Evolutionary conservation across 495 filamentous ascomycete species (phyloP).

Genomic region (Penicillium simplicissimum): DNA sequence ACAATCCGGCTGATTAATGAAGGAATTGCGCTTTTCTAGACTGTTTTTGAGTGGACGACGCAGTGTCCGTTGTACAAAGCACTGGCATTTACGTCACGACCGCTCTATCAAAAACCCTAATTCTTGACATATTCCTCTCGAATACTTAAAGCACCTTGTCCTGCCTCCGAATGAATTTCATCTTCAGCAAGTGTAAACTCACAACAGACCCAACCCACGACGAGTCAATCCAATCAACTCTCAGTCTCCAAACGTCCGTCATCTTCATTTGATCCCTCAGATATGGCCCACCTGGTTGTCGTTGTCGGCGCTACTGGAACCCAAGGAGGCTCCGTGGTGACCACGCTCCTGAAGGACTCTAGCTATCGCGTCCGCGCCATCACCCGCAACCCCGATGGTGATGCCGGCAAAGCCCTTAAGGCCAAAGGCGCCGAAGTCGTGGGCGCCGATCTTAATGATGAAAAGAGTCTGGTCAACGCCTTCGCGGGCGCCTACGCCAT

Average conservation of each 20-base stretch:
- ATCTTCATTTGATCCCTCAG: neutral
- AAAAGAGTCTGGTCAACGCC: neutral
- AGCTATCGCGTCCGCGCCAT: neutral
- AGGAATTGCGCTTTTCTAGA: too few relatives aligned
- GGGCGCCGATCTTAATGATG: neutral
- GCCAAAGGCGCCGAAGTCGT: neutral
- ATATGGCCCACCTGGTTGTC: neutral
- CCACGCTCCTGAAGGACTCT: neutral
- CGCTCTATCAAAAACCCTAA: too few relatives aligned
- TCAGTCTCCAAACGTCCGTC: neutral
- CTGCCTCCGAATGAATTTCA: neutral
- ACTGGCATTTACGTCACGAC: too few relatives aligned
- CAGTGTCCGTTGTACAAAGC: too few relatives aligned
- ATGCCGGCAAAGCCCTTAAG: neutral
- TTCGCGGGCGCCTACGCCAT: neutral
- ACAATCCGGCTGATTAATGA: too few relatives aligned
- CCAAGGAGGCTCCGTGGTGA: neutral
- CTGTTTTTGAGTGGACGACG: too few relatives aligned
- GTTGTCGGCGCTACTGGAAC: neutral
- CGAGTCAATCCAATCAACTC: neutral
- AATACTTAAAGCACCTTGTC: neutral
- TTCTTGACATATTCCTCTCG: too few relatives aligned
- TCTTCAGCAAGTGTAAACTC: neutral
- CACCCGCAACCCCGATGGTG: neutral
- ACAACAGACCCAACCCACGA: neutral